These are phyloP conservation scores for Linum tenue DNA, from an alignment of 345 rosid genomes.

Conservation along the genomic window DNA sequence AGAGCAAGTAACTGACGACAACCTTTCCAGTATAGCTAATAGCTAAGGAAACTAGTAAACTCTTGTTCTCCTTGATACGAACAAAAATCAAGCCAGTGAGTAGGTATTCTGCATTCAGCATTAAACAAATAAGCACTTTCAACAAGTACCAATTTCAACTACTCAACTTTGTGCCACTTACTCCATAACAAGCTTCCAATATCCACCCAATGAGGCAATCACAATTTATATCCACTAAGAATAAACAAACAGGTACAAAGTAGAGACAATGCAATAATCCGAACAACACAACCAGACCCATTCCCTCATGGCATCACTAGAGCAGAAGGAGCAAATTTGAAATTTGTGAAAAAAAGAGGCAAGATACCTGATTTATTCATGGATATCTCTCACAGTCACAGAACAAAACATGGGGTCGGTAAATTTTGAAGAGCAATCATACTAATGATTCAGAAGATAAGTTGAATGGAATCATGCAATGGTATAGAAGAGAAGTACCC, in stretches of 20 bases:
- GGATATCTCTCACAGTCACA: not conserved
- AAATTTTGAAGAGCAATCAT: not conserved
- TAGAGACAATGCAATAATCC: not conserved
- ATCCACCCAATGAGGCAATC: not conserved
- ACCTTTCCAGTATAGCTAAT: not conserved
- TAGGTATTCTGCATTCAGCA: not conserved
- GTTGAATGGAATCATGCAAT: not conserved
- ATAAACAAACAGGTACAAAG: not conserved
- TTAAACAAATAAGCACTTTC: not conserved
- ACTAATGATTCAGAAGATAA: too few relatives aligned
- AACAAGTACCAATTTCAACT: not conserved
- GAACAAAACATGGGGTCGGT: not conserved
- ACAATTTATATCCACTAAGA: not conserved
- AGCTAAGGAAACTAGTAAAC: not conserved
- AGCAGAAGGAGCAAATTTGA: not conserved
- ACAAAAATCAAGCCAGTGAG: not conserved
- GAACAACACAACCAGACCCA: not conserved
- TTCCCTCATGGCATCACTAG: not conserved
- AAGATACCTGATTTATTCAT: not conserved
- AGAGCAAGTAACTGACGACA: too few relatives aligned
- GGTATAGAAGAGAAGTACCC: constrained; percentile 8
- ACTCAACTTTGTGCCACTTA: too few relatives aligned
- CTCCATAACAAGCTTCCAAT: not conserved
- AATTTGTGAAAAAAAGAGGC: not conserved
- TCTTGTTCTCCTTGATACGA: not conserved